Evolutionary conservation across 2,329 filamentous ascomycete genomes (phyloP), one percentile per base, ranked within the genome.

Genomic region (Aureobasidium mangrovei): DNA sequence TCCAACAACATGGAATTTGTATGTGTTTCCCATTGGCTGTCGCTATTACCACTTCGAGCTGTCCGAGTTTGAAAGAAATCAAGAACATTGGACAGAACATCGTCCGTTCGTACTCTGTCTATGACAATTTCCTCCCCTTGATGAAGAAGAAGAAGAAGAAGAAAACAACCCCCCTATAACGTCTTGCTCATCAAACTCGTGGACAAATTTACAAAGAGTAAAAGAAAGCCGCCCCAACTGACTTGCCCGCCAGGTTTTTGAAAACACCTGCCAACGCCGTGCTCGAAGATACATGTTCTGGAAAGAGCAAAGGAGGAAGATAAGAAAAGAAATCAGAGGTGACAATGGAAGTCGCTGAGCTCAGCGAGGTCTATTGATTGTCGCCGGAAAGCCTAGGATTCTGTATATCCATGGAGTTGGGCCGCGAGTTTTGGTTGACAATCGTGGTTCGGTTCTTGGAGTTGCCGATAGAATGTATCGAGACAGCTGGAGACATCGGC

Each of bases 371-470:
- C 32, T 7, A 12, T 32, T 33, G 41, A 5, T 53, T 10, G 7
- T 53, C 49, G 24, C 41, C n/a, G 8, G 39, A 42, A 3, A 36
- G 26, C 1, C 41, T 32, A 6, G 24, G 40, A 2, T 9, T 7
- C 3, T 38, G 53, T 3, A 41, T 10, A 26, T 55, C 53, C 27
- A 55, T 24, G 1, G 53, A 55, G 7, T 44, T 49, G 4, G 53
- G 53, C 32, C 53, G 45, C 7, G 53, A 55, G 31, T 47, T 45
- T 12, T 42, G 43, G 26, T 47, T 54, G 12, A 55, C 53, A n/a
- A 55, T 55, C 4, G 32, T 53, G 8, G 53, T 48, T 12, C 38
- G 39, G 39, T 9, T 52, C 2, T 24, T 43, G 3, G 44, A 29
- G 3, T 43, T 43, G n/a, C 36, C 44, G n/a, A 49, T 39, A 3